Evolutionary conservation across 2,329 filamentous ascomycete species (phyloP), one percentile per base, ranked within the genome.

Genomic region (Colletotrichum sp.): DNA sequence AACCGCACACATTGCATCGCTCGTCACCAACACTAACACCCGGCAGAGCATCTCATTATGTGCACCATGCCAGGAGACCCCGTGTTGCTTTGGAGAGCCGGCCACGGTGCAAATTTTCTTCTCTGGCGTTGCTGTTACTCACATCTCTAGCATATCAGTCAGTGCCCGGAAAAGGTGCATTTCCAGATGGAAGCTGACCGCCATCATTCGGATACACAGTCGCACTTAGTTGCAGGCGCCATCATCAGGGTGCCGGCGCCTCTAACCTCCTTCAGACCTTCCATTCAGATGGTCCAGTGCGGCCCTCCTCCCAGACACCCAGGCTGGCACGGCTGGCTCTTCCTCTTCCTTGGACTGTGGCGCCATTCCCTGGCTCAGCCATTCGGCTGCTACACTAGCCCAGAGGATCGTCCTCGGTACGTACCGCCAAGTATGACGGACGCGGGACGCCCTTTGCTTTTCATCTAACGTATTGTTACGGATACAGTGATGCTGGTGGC

Each of bases 371-470:
- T 73, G 57, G 63, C 69, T 76, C 34, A 63, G 72, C 72, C 72
- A 66, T 55, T 71, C 72, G 57, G 63, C 64, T 72, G 72, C 72
- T 67, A 57, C 72, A 67, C 21, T 72, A 73, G 73, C 57, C 64
- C 21, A 55, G 26, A 30, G 52, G 70, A 73, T 76, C 70, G 26
- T 49, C 63, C 52, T 57, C n/a, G 69, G 70, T 72, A 75, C 73
- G 73, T 72, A 75, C 73, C 73, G 57, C 59, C 32, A 64, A 36
- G 32, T 21, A 72, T 60, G 62, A 49, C 28, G 36, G 52, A 16
- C 49, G 36, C 55, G 28, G 69, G 65, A 64, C 10, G 26, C 24
- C n/a, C 70, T 76, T 71, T 55, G 44, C 60, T 76, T 26, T 74
- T 76, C 34, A 73, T 73, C 63, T 36, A 59, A 74, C 59, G 34